Evolutionary conservation across 805 yeast species (phyloP), one percentile per base, ranked within the genome.

Genomic region (Candida cerambycidarum): DNA sequence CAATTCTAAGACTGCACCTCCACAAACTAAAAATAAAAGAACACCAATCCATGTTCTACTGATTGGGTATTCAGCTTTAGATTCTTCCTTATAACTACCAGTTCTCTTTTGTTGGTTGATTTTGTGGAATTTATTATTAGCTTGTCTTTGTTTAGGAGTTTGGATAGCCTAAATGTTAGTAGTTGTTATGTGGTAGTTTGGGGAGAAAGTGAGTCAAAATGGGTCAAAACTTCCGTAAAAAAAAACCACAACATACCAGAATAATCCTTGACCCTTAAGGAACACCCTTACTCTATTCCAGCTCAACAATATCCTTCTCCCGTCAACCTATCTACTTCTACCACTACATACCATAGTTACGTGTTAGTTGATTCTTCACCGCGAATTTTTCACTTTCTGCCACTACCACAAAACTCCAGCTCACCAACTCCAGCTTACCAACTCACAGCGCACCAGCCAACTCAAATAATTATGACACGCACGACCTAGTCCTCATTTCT

Each of bases 131-230:
- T 83, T 86, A 56, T 77, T 78, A 64, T 90, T 90, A n/a, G 96
- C 96, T 42, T 78, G 72, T 67, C 90, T 83, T 69, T 90, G 96
- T 56, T 78, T 82, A 44, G 93, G 90, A 21, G 96, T 85, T 74
- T 89, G 97, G 24, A 73, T 57, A 48, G 86, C 87, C 90, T 72
- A 10, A n/a, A 14, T n/a, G 42, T 38, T 38, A 42, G 45, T 38
- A 33, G 18, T 32, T 9, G 5, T 21, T 8, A 21, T 8, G 8
- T n/a, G n/a, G n/a, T n/a, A n/a, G n/a, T n/a, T n/a, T n/a, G 8
- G 5, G 23, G 23, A 8, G 23, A 5, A 21, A 21, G 23, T 21
- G 8, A 21, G 5, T 21, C 23, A 21, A 21, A 6, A 21, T 21
- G 23, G 23, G n/a, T n/a, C n/a, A n/a, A n/a, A n/a, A n/a, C n/a